Conservation (phyloP, 129 eudicot genomes). For the Lactuca sativa region DNA sequence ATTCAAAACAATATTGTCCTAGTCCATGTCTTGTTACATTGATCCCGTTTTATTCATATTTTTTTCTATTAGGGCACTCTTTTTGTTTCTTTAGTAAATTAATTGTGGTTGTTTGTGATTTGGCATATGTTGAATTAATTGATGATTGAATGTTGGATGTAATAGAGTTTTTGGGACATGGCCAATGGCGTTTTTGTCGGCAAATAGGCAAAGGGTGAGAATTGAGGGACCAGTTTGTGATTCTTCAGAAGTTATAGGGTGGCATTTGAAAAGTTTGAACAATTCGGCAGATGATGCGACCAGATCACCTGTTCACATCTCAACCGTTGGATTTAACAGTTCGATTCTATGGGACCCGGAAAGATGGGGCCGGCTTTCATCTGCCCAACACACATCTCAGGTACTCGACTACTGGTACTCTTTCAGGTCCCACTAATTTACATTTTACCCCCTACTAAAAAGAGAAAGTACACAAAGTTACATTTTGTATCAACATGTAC, state of each 20-base stretch:
- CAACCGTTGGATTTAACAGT: slow-evolving; percentile 89
- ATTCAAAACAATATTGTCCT: too few relatives aligned
- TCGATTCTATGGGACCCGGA: slow-evolving; percentile 98
- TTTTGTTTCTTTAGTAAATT: not conserved
- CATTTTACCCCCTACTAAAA: not conserved
- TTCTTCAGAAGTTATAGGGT: slow-evolving; percentile 82
- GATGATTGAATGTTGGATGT: slow-evolving; percentile 18
- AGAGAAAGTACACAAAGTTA: not conserved
- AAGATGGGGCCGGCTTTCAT: slow-evolving; percentile 88
- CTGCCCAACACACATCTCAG: slow-evolving; percentile 75
- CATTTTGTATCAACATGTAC: not conserved
- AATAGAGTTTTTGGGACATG: slow-evolving; percentile 97
- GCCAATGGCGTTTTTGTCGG: slow-evolving; percentile 80
- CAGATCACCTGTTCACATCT: slow-evolving; percentile 61
- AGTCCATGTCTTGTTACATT: too few relatives aligned
- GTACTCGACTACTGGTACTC: slow-evolving; percentile 20
- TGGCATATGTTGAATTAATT: not conserved
- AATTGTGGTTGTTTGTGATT: not conserved
- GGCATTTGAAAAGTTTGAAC: slow-evolving; percentile 77
- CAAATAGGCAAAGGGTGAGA: slow-evolving; percentile 63
- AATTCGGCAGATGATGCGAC: slow-evolving; percentile 36
- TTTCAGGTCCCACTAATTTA: not conserved
- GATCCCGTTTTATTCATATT: too few relatives aligned
- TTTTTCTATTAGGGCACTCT: too few relatives aligned
- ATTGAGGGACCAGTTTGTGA: slow-evolving; percentile 92